Percentiles rank a stretch among this genome's conserved stretches.
Evolutionary conservation across 176 grass and related monocot genomes (phyloP).

Genomic region (Secale cereale): DNA sequence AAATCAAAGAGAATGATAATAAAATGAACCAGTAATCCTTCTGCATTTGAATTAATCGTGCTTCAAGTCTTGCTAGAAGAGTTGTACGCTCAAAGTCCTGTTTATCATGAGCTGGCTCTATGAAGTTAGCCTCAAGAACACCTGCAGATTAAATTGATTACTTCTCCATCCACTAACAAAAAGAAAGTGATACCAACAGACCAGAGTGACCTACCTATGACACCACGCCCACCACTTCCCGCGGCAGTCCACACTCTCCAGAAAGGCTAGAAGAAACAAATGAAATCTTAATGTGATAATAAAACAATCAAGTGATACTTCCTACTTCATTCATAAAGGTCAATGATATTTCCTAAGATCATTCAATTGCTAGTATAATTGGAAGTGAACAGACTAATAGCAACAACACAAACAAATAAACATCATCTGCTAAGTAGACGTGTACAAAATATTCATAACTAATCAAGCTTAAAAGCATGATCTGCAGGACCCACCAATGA

Average conservation of each 20-base stretch:
- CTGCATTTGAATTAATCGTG: conserved; percentile 85
- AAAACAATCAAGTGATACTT: conserved; percentile 1
- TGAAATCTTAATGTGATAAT: conserved; percentile 1
- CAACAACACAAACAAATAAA: not conserved
- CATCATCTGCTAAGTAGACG: not conserved
- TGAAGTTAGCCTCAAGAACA: conserved; percentile 93
- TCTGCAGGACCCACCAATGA: not conserved
- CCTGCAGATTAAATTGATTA: conserved; percentile 46
- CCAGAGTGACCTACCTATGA: conserved; percentile 65
- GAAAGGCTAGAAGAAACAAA: conserved; percentile 80
- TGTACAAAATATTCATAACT: not conserved
- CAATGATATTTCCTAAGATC: not conserved
- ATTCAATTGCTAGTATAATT: not conserved
- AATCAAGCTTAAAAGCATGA: not conserved
- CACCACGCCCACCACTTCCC: conserved; percentile 96
- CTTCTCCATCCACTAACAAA: not conserved
- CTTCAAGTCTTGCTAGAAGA: conserved; percentile 85
- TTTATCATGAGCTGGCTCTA: conserved; percentile 99
- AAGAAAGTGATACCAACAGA: conserved; percentile 3
- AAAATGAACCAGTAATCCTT: conserved; percentile 85
- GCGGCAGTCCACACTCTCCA: conserved; percentile 95
- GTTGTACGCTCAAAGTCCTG: conserved; percentile 96
- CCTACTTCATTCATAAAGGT: not conserved
- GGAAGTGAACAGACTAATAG: conserved; percentile 11
- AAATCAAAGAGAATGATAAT: conserved; percentile 8